Percentiles rank a stretch among this genome's conserved stretches.
These are phyloP conservation scores for Pythium inflatum DNA, from an alignment of 352 stramenopile species.

Conservation along the genomic window DNA sequence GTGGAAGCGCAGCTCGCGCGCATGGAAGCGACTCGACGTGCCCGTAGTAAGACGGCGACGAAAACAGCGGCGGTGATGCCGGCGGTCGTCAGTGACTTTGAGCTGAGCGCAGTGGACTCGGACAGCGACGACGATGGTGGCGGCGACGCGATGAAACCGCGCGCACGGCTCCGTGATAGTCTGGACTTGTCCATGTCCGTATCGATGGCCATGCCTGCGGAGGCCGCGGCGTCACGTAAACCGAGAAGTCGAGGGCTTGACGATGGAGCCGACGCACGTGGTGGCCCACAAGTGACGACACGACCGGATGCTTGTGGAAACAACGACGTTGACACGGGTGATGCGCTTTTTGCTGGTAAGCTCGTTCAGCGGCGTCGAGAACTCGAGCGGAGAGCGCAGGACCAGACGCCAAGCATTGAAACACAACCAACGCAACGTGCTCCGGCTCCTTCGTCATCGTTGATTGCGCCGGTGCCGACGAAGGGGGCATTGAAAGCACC, in stretches of 20 bases:
- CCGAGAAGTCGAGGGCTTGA: not conserved
- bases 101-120: conserved; percentile 39
- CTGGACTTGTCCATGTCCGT: conserved; percentile 72
- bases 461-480: not conserved
- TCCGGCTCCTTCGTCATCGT: not conserved
- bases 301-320: not conserved
- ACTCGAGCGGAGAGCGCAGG: conserved; percentile 31
- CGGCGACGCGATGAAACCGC: not conserved
- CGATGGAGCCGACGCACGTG: too few relatives aligned
- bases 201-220: conserved; percentile 25
- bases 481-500: not conserved
- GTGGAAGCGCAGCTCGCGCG: conserved; percentile 47
- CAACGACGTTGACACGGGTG: not conserved
- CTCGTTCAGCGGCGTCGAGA: conserved; percentile 53
- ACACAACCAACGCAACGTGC: not conserved
- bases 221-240: not conserved
- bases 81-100: conserved; percentile 32
- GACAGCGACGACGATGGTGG: conserved; percentile 28
- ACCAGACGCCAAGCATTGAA: not conserved
- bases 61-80: not conserved
- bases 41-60: not conserved
- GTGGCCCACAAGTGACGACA: not conserved
- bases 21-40: conserved; percentile 24
- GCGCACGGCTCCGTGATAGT: conserved; percentile 44
- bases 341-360: conserved; percentile 30